Base-by-base conservation (phyloP, 1,284 basidiomycete genomes). In the Naganishia liquefaciens region DNA sequence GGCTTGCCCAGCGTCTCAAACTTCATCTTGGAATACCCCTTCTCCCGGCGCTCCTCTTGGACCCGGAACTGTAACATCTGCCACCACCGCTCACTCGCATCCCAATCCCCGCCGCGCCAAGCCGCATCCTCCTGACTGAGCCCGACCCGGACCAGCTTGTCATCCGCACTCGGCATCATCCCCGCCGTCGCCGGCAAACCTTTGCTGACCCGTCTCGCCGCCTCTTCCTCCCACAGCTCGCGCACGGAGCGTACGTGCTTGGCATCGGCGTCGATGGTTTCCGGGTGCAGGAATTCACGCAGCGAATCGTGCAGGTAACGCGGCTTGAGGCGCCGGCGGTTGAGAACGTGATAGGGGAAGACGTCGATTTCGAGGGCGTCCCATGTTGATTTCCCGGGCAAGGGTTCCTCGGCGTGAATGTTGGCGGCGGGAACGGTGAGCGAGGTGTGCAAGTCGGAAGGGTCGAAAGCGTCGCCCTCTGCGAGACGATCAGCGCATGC, bases 151-250 rank as follows among this genome's bases (percentile, higher is more conserved):
- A 71, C 72, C 2, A 75, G 72, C 62, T 77, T 75, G 5, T 77
- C 77, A 27, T 76, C 76, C 19, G 69, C 70, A 23, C 72, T 70
- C 1, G 76, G 78, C 60, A 78, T 73, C 77, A 80, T 79, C 19
- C 70, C 74, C 2, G 61, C 64, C 47, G 73, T 73, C 17, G 54
- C 23, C 15, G 63, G 63, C 28, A 68, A 42, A 0, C 91, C 91
- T 30, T 82, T 83, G 7, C 81, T 83, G 17, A 77, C 74, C 19
- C 94, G 82, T 4, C 93, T 84, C 11, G 82, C 81, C 11, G 88
- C 86, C 75, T 98, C 95, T 70, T 96, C 93, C 62, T 94, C 90
- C 95, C 95, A 99, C 1, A 99, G 82, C 75, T 96, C 94, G 62
- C 88, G 87, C 60, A 98, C 88, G 70, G 91, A 88, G 30, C 88